Evolutionary conservation across 2,329 filamentous ascomycete genomes (phyloP).

Genomic region (Trichoderma atroviride): DNA sequence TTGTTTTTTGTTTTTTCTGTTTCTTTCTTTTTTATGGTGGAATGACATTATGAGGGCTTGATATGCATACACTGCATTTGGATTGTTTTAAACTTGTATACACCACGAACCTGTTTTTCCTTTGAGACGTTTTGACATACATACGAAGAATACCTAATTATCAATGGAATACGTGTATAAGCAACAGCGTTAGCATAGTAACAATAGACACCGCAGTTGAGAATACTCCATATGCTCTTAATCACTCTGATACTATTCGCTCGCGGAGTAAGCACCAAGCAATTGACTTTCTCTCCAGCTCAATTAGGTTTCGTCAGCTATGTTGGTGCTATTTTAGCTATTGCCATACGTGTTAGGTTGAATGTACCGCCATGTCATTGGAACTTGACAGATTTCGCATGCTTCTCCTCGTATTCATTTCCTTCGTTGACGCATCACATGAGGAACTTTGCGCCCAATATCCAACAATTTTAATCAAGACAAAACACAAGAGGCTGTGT

Average conservation of each 20-base stretch:
- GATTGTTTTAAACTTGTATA: constrained; percentile 7
- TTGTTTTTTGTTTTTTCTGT: neutral
- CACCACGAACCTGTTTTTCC: neutral
- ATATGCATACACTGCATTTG: neutral
- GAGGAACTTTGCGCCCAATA: neutral
- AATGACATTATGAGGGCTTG: neutral
- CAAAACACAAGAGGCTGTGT: constrained; percentile 17
- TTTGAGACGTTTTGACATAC: neutral
- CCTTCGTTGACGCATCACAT: neutral
- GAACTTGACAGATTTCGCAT: neutral
- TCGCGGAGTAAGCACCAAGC: neutral
- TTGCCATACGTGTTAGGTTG: neutral
- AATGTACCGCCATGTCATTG: neutral
- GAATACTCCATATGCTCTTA: neutral
- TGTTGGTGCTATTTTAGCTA: neutral
- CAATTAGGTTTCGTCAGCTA: neutral
- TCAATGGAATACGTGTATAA: neutral
- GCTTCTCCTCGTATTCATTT: neutral
- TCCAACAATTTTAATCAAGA: neutral
- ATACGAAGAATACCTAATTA: neutral
- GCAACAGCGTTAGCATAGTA: neutral
- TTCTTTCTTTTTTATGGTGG: neutral
- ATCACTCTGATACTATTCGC: neutral
- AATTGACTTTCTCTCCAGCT: neutral
- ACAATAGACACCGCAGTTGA: neutral